A percentile compares a stretch with the other conserved stretches of the same genome.
These are phyloP conservation scores for Cystofilobasidium capitatum DNA, from an alignment of 768 basidiomycete species.

Conservation along the genomic window DNA sequence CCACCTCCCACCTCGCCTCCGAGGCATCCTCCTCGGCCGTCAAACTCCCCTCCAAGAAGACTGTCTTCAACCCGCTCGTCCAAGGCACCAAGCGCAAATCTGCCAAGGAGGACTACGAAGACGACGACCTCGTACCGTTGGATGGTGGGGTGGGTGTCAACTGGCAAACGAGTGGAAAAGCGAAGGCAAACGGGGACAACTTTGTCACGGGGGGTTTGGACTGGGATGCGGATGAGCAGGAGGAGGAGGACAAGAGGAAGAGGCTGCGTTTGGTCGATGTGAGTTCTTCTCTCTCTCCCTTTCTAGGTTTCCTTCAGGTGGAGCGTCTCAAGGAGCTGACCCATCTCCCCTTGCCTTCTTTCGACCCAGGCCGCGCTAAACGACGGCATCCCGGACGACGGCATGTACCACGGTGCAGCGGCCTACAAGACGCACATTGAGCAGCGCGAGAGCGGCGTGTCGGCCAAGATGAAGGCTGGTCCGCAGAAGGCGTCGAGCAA, in stretches of 20 bases:
- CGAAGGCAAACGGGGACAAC: conserved; percentile 52
- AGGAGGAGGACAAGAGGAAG: conserved; percentile 63
- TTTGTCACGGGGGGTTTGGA: conserved; percentile 57
- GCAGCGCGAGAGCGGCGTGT: conserved; percentile 60
- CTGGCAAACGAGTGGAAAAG: conserved; percentile 35
- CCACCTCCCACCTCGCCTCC: conserved; percentile 17
- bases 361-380: conserved; percentile 49
- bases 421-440: conserved; percentile 72
- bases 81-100: conserved; percentile 62
- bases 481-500: conserved; percentile 64
- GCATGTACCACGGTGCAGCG: conserved; percentile 72
- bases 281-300: conserved; percentile 9
- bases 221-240: conserved; percentile 78
- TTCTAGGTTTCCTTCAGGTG: not conserved
- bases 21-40: conserved; percentile 42
- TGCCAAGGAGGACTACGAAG: conserved; percentile 42
- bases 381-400: conserved; percentile 60
- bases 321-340: not conserved
- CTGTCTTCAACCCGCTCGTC: conserved; percentile 59
- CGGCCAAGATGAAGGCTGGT: conserved; percentile 65
- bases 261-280: conserved; percentile 46
- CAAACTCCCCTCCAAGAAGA: conserved; percentile 63
- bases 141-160: conserved; percentile 39
- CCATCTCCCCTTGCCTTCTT: not conserved
- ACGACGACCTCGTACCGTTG: conserved; percentile 36